A percentile compares a stretch with the other conserved stretches of the same genome.
Evolutionary conservation across 2,329 filamentous ascomycete species (phyloP).

Genomic region (Shiraia sp.): DNA sequence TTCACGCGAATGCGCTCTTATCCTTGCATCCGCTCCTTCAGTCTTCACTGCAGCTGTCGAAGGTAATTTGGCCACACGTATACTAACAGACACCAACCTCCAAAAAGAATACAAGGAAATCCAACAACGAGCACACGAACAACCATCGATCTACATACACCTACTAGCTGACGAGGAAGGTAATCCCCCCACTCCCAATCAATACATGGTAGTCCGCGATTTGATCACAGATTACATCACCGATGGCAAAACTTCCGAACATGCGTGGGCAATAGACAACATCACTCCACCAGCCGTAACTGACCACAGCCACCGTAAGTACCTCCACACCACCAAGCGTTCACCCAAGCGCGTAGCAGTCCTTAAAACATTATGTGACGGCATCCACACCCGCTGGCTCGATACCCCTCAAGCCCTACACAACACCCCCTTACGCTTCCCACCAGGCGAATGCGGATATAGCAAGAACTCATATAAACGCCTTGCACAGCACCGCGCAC

Average conservation of each 20-base stretch:
- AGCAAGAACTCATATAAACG: constrained; percentile 20
- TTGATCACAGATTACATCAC: constrained; percentile 21
- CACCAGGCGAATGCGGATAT: constrained; percentile 34
- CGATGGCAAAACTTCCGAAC: neutral
- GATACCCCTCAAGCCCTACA: constrained; percentile 13
- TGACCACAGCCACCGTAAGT: constrained; percentile 23
- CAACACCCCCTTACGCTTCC: constrained; percentile 18
- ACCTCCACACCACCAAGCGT: constrained; percentile 20
- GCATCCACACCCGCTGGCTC: constrained; percentile 15
- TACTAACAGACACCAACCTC: constrained; percentile 14
- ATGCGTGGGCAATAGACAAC: constrained; percentile 26
- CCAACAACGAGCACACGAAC: constrained; percentile 19
- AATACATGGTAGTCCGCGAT: constrained; percentile 26
- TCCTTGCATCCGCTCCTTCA: constrained; percentile 30
- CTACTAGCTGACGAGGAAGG: constrained; percentile 26
- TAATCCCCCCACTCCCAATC: constrained; percentile 24
- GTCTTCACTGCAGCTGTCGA: constrained; percentile 30
- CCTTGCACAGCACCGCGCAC: constrained; percentile 26
- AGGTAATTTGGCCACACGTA: constrained; percentile 22
- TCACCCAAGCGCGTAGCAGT: constrained; percentile 19
- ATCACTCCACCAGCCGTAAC: constrained; percentile 10
- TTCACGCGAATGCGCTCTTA: constrained; percentile 28
- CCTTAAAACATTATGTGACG: constrained; percentile 20
- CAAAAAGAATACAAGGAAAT: constrained; percentile 23
- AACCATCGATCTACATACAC: constrained; percentile 37